phyloP scores from a whole-genome alignment of 2,329 filamentous ascomycete genomes.

The Botrytis pseudocinerea region DNA sequence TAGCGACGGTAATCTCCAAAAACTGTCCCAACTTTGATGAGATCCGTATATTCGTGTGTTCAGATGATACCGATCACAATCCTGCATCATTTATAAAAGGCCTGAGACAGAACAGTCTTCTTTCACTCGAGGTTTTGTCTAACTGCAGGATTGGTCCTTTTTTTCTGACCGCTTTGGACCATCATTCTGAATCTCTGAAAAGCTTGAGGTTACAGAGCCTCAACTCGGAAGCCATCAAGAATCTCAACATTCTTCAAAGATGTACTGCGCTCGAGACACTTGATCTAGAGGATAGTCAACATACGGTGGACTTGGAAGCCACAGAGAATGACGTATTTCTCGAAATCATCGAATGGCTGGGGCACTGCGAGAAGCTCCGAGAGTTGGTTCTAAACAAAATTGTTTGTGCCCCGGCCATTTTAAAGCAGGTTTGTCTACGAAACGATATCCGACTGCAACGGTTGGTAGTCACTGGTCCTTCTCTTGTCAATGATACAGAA shows the following conservation, averaged over 20 bases:
- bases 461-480: constrained; percentile 52
- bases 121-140: constrained; percentile 59
- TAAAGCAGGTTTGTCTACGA: constrained; percentile 51
- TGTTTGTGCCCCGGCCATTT: constrained; percentile 52
- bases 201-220: constrained; percentile 52
- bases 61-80: constrained; percentile 48
- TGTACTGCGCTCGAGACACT: constrained; percentile 53
- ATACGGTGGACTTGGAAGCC: constrained; percentile 49
- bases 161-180: constrained; percentile 54
- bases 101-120: constrained; percentile 57
- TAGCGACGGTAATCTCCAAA: constrained; percentile 54
- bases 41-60: constrained; percentile 55
- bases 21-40: constrained; percentile 62
- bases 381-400: constrained; percentile 54
- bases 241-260: constrained; percentile 49
- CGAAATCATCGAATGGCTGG: constrained; percentile 55
- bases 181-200: constrained; percentile 56
- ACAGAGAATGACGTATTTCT: constrained; percentile 54
- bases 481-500: constrained; percentile 48
- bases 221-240: constrained; percentile 50
- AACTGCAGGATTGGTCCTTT: constrained; percentile 54
- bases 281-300: constrained; percentile 47
- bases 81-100: constrained; percentile 59
- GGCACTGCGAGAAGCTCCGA: constrained; percentile 52
- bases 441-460: constrained; percentile 49